A percentile compares a stretch with the other conserved stretches of the same genome.
Evolutionary conservation across 2,329 filamentous ascomycete species (phyloP).

Genomic region (Aspergillus hiratsukae): DNA sequence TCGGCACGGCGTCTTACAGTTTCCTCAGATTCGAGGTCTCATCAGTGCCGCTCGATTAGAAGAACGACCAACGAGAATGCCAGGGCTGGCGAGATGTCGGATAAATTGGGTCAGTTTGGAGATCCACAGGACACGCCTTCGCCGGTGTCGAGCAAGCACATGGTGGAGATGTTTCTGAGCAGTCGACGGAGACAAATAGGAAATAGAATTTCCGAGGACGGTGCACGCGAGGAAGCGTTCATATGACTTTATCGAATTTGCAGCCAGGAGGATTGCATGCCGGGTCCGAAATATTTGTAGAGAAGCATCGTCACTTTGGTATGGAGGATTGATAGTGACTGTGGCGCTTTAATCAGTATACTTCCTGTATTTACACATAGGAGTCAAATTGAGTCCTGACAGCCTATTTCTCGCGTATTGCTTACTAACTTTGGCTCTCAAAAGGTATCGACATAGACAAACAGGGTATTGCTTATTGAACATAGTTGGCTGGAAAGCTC

Average conservation of each 20-base stretch:
- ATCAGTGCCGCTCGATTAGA: conserved; percentile 22
- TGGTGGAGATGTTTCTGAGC: conserved; percentile 36
- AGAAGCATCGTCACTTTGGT: not conserved
- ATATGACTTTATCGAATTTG: conserved; percentile 14
- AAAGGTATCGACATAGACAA: not conserved
- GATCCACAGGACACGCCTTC: conserved; percentile 20
- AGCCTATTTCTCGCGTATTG: not conserved
- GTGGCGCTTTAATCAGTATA: not conserved
- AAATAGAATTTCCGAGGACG: conserved; percentile 12
- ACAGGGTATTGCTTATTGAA: conserved; percentile 37
- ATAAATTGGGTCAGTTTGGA: conserved; percentile 14
- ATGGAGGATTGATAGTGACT: not conserved
- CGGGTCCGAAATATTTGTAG: not conserved
- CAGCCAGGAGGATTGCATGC: not conserved
- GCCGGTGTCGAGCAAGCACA: conserved; percentile 31
- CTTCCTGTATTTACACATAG: not conserved
- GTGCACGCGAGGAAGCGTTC: conserved; percentile 20
- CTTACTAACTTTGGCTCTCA: not conserved
- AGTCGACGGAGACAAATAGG: conserved; percentile 27
- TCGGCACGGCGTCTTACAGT: conserved; percentile 18
- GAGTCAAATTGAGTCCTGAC: not conserved
- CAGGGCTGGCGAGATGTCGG: conserved; percentile 13
- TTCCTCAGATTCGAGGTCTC: conserved; percentile 17
- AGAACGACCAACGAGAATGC: conserved; percentile 29
- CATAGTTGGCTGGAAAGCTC: conserved; percentile 81